Base-by-base conservation (phyloP, 1,139 yeast genomes). In the Lodderomyces pseudojiufengensis region DNA sequence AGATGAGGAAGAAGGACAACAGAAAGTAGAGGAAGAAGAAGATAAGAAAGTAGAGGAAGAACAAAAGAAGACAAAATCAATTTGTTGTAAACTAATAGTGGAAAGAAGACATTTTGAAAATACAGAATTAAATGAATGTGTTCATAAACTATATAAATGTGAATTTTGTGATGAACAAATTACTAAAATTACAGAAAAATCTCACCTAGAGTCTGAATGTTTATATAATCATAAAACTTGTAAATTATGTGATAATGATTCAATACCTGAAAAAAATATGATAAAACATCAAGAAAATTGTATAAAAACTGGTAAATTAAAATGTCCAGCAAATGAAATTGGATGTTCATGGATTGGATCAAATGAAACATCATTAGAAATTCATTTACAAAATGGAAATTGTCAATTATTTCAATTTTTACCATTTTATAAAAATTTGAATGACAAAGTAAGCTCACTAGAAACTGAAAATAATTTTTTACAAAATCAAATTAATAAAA, bases 341-440 rank as follows among this genome's bases (percentile, higher is more conserved):
- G 74, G 74, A 6, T 68, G 74, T 40, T 53, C 48, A 27, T 68
- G 72, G 65, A 50, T 59, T 3, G 74, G 73, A 0, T 55, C 53
- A 18, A 66, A 55, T 37, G 63, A 61, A 29, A 59, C 71, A 1
- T 54, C 70, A 11, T 49, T 67, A 31, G 74, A 68, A 33, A 62
- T 64, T 21, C 74, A 68, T 44, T 35, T 61, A 9, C 54, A 56
- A 28, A 51, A 56, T 28, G 51, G 57, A 15, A 56, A 55, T 35
- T 68, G 74, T 43, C 69, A 59, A 32, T 48, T 68, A 12, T 52
- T 54, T 39, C 55, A 52, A 29, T 46, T 66, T 21, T 42, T 65
- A 11, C 73, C 73, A 0, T 51, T 50, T 25, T 51, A 55, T 38
- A 42, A 54, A 3, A 40, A 40, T 6, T 43, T 65, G 43, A 48